phyloP scores from a whole-genome alignment of 495 filamentous ascomycete genomes.

The Neurospora pannonica region DNA sequence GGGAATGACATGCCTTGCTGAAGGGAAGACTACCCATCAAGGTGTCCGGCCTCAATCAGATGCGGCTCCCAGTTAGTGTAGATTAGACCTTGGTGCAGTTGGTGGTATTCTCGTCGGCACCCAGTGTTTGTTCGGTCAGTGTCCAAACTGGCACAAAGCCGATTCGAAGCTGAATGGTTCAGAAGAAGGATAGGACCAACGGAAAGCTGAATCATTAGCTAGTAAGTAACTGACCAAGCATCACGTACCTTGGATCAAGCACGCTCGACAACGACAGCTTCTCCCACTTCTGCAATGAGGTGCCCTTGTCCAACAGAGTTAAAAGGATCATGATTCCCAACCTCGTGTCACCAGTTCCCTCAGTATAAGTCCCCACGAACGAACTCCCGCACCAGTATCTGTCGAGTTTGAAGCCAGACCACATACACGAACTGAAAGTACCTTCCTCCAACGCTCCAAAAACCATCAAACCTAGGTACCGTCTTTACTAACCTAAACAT shows the following conservation, averaged over 20 bases:
- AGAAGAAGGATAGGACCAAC: background rate
- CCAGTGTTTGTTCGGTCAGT: background rate
- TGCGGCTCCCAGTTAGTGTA: background rate
- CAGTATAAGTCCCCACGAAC: background rate
- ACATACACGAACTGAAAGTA: background rate
- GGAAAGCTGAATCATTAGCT: background rate
- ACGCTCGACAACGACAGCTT: background rate
- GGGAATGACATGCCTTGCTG: background rate
- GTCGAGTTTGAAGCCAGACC: background rate
- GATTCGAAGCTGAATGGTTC: background rate
- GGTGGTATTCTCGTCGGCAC: background rate
- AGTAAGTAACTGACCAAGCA: background rate
- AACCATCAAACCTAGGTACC: background rate
- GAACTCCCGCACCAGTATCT: background rate
- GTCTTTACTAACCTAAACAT: rapidly evolving
- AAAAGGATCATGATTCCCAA: background rate
- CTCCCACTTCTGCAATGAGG: background rate
- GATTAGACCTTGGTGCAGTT: background rate
- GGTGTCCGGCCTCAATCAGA: background rate
- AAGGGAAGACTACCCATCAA: background rate
- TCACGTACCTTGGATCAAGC: background rate
- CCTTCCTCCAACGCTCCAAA: background rate
- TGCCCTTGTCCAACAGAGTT: background rate
- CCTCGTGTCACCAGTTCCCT: background rate
- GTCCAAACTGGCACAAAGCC: background rate